These are phyloP conservation scores for Linum lewisii DNA, from an alignment of 345 rosid genomes.

Conservation along the genomic window DNA sequence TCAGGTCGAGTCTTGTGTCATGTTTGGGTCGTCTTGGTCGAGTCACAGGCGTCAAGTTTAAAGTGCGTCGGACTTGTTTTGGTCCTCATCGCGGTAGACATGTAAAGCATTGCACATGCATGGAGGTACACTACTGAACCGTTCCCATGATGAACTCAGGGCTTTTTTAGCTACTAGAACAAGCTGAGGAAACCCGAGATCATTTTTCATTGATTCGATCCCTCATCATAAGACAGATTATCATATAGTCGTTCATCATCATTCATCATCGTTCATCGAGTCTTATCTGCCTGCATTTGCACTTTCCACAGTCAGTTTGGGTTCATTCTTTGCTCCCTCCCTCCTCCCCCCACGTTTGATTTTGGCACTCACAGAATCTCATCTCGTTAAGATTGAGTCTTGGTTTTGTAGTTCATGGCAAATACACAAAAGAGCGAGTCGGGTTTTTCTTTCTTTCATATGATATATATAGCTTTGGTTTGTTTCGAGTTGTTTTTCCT, in stretches of 20 bases:
- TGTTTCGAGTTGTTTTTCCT: neutral
- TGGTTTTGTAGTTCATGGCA: neutral
- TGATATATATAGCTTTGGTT: neutral
- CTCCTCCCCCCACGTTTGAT: neutral
- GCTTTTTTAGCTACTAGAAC: constrained; percentile 13
- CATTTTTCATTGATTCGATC: constrained; percentile 7
- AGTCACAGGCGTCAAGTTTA: neutral
- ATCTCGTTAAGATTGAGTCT: neutral
- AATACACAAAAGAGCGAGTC: neutral
- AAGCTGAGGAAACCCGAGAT: constrained; percentile 13
- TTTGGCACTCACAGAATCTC: constrained; percentile 17
- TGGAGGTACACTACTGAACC: no score
- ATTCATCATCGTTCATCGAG: neutral
- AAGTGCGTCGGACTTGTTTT: constrained; percentile 17
- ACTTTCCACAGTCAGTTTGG: constrained; percentile 3
- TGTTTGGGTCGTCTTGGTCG: neutral
- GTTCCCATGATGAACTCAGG: constrained; percentile 12
- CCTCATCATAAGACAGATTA: constrained; percentile 8
- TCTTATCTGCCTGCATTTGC: constrained; percentile 5
- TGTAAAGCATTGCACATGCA: constrained; percentile 1
- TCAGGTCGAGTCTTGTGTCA: neutral
- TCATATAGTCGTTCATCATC: no score
- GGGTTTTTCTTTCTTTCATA: no score
- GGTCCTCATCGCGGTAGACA: constrained; percentile 8
- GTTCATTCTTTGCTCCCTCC: neutral